Conservation (phyloP, 2,329 filamentous ascomycete genomes). For the Thelonectria discophora region DNA sequence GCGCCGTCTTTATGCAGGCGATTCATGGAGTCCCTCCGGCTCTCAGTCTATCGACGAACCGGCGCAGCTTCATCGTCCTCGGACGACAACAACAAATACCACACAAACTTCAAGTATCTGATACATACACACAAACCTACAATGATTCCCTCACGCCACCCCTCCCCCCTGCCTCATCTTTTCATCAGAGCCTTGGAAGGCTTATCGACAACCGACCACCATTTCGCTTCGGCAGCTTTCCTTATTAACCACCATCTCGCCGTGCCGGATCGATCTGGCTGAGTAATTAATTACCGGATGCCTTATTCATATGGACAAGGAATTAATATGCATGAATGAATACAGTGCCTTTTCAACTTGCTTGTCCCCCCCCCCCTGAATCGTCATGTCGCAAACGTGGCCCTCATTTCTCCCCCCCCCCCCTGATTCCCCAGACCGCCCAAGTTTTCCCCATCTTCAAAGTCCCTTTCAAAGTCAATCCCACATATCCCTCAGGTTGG, state of each 20-base stretch:
- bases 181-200: not conserved
- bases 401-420: not conserved
- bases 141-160: not conserved
- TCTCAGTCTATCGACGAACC: not conserved
- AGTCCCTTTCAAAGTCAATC: not conserved
- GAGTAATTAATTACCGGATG: conserved; percentile 1
- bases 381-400: conserved; percentile 4
- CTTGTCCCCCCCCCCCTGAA: conserved; percentile 2
- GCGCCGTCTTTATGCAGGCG: not conserved
- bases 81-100: no score
- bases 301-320: no score
- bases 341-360: no score
- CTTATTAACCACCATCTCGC: no score
- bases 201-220: not conserved
- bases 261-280: no score
- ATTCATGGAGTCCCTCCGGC: not conserved
- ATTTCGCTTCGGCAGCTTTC: no score
- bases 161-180: no score
- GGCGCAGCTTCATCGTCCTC: not conserved
- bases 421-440: conserved; percentile 1
- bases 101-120: no score
- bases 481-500: not conserved
- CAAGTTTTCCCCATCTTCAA: not conserved
- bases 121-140: no score
- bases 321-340: no score